Conservation (phyloP, 352 stramenopile species). For the Aphanomyces astaci region DNA sequence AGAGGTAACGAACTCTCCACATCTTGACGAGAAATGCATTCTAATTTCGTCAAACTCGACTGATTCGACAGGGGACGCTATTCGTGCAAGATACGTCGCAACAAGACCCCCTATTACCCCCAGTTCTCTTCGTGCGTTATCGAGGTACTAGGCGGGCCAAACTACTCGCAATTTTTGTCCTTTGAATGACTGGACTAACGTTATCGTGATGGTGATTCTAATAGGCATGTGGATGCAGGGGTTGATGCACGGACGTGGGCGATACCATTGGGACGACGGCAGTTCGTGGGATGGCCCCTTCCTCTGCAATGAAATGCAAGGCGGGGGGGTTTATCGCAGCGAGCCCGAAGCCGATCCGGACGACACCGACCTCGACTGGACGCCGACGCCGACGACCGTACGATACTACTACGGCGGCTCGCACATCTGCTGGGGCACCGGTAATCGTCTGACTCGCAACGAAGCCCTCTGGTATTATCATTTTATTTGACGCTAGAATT, state of each 20-base stretch:
- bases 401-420: conserved; percentile 54
- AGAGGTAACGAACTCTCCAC: too few relatives aligned
- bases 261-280: conserved; percentile 48
- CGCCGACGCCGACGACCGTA: conserved; percentile 25
- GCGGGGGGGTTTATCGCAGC: conserved; percentile 41
- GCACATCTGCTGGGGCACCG: conserved; percentile 58
- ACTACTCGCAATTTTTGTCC: neutral
- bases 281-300: conserved; percentile 54
- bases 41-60: neutral
- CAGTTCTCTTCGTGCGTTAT: neutral
- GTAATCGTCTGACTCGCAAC: neutral
- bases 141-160: too few relatives aligned
- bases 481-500: conserved; percentile 28
- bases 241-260: conserved; percentile 49
- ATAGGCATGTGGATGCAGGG: conserved; percentile 46
- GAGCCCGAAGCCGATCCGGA: conserved; percentile 24
- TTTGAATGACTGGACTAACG: neutral
- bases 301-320: conserved; percentile 51
- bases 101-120: neutral
- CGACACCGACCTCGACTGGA: neutral
- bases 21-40: too few relatives aligned
- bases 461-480: neutral
- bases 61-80: conserved; percentile 38
- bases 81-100: conserved; percentile 34
- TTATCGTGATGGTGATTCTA: neutral